Evolutionary conservation across 2,329 filamentous ascomycete genomes (phyloP), one percentile per base, ranked within the genome.

Genomic region (Pseudophaeomoniella oleicola): DNA sequence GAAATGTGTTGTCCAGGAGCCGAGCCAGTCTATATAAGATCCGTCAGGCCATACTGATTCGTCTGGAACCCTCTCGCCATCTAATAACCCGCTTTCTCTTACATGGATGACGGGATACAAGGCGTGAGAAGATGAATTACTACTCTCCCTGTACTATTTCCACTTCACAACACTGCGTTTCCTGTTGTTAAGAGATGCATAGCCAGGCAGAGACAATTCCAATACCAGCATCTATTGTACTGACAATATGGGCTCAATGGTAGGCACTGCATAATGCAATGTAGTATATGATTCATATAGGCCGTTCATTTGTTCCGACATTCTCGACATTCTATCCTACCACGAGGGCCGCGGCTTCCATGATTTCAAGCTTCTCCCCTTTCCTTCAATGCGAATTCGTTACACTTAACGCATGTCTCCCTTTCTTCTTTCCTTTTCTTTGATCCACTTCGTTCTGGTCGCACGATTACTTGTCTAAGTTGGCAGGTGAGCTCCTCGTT

Each of bases 81-180:
- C 72, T 75, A 79, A 78, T 78, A 76, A 66, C 72, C 72, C 73
- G 56, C 63, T 63, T 64, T 58, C 58, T 50, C 49, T 49, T 46
- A 55, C 44, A 59, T 76, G 69, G 65, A 66, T 62, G 60, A 56
- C 58, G 74, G 73, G 75, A 79, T 78, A 80, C 74, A 79, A 75
- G 67, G 71, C 68, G 62, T 71, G 75, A 79, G 75, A 57, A 82
- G 53, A 80, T 44, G 38, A 52, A 67, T 42, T 53, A n/a, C 3
- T 13, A 18, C 27, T 36, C 39, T 43, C 37, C 27, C 40, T 41
- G 38, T 30, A 37, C 45, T 47, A 47, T 47, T 37, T 44, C 46
- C 42, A 42, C 47, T 50, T 47, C 45, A 45, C 46, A 52, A 50
- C 46, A 43, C 44, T 46, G 56, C 52, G 52, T 49, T 54, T 43